phyloP scores from a whole-genome alignment of 352 stramenopile genomes.

The Halophytophthora polymorphica region DNA sequence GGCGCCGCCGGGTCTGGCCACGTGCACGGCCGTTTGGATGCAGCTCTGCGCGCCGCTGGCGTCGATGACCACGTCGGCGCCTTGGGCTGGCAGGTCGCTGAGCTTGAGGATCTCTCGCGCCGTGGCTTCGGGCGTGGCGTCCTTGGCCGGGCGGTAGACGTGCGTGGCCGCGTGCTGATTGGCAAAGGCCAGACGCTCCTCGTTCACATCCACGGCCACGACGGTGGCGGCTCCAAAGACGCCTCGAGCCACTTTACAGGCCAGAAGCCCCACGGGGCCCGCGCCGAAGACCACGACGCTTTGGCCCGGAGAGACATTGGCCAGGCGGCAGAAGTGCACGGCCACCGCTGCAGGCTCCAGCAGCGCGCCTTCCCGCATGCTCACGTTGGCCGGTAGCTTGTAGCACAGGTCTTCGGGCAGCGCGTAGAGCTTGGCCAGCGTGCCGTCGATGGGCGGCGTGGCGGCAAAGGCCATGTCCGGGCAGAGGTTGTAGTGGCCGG shows the following conservation, averaged over 20 bases:
- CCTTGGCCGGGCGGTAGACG: constrained; percentile 13
- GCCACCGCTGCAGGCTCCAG: constrained; percentile 26
- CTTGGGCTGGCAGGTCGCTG: constrained; percentile 15
- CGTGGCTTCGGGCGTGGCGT: constrained; percentile 10
- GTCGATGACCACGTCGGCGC: constrained; percentile 26
- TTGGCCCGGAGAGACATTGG: constrained; percentile 23
- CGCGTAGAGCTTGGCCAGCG: constrained; percentile 25
- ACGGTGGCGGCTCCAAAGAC: constrained; percentile 27
- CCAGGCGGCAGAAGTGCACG: constrained; percentile 25
- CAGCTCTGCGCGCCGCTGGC: constrained; percentile 23
- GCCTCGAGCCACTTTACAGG: constrained; percentile 24
- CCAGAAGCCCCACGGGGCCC: constrained; percentile 22
- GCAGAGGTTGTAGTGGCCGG: constrained; percentile 25
- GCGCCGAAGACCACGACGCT: constrained; percentile 29
- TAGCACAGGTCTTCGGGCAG: constrained; percentile 29
- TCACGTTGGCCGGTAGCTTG: constrained; percentile 19
- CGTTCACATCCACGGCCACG: constrained; percentile 24
- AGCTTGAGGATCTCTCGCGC: constrained; percentile 17
- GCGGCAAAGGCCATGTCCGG: constrained; percentile 23
- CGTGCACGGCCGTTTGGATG: constrained; percentile 23
- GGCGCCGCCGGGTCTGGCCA: constrained; percentile 17
- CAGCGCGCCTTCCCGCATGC: constrained; percentile 22
- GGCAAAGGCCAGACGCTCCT: constrained; percentile 16
- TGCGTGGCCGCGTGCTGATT: constrained; percentile 25
- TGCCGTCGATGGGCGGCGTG: constrained; percentile 22